Evolutionary conservation across 176 grass and related monocot species (phyloP), one percentile per base, ranked within the genome.

Genomic region (Hordeum marinum): DNA sequence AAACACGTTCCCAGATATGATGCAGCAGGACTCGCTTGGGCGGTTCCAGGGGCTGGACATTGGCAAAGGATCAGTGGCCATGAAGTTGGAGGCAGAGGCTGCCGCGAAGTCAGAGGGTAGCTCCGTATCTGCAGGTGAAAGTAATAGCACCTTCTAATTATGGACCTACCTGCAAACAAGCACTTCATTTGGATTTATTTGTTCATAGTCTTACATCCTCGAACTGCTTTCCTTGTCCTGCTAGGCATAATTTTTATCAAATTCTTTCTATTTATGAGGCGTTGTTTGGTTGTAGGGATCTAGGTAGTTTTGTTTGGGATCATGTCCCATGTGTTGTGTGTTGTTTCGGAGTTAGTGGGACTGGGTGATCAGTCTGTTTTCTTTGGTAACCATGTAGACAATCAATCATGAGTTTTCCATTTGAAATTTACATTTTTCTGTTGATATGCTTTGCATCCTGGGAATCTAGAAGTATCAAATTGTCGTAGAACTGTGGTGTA

Each of bases 1-100:
- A 32, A 96, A 86, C 83, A 79, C 91, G 42, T 60, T 99, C 75
- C 89, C 88, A 0, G 90, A 94, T 85, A 92, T 88, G 69, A 92
- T 99, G 91, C 90, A 95, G 62, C 96, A 99, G 85, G 96, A 99
- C 40, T 86, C 96, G 0, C 83, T 94, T 42, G 93, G 91, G 78
- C 64, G 91, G 43, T 71, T 94, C 48, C 90, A 99, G 67, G 93
- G 88, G 58, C 80, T 96, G 77, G 93, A 91, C 76, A 94, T 99
- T 87, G 90, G 96, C 65, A 99, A 90, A 71, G 91, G 91, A 4
- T 85, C 88, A 66, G 52, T 63, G 37, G 31, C 81, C 76, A 85
- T 91, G 52, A 99, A 99, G 83, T 76, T 85, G 23, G 94, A 99
- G 86, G 89, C 84, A 61, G 89, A 90, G 75, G 71, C 83, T 24